phyloP scores from a whole-genome alignment of 2,329 filamentous ascomycete species.

The Ambrosiella xylebori region DNA sequence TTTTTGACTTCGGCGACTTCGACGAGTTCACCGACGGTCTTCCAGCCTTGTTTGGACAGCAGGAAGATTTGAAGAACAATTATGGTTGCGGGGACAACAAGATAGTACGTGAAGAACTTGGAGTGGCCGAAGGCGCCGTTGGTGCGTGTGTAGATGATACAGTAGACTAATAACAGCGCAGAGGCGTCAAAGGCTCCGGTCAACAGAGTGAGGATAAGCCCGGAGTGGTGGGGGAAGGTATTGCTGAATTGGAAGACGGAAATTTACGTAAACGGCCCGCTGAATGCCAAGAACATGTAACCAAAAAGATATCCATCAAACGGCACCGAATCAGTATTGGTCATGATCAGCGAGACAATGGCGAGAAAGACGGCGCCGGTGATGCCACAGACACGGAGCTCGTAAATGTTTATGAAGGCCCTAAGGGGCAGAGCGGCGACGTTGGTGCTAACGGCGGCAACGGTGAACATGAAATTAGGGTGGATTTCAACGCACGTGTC shows the following conservation, averaged over 20 bases:
- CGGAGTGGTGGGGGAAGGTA: conserved; percentile 59
- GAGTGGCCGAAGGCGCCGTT: conserved; percentile 38
- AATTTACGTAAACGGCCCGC: conserved; percentile 68
- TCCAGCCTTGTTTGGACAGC: conserved; percentile 63
- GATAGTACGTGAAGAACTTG: conserved; percentile 55
- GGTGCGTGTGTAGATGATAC: conserved; percentile 48
- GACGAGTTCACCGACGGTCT: conserved; percentile 70
- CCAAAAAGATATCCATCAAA: conserved; percentile 62
- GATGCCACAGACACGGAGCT: conserved; percentile 59
- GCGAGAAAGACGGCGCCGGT: conserved; percentile 52
- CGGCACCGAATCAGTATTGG: conserved; percentile 43
- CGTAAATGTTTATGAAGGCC: conserved; percentile 66
- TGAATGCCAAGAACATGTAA: conserved; percentile 60
- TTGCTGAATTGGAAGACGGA: conserved; percentile 74
- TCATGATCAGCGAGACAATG: conserved; percentile 54
- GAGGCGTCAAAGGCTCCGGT: conserved; percentile 74
- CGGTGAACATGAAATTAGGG: conserved; percentile 84
- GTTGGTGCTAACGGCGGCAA: conserved; percentile 76
- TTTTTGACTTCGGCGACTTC: conserved; percentile 36
- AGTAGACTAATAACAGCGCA: conserved; percentile 59
- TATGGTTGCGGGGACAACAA: conserved; percentile 52
- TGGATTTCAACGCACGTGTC: conserved; percentile 37
- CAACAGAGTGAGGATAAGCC: conserved; percentile 61
- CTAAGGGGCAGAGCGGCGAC: conserved; percentile 73
- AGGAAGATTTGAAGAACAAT: conserved; percentile 48